Evolutionary conservation across 2,329 filamentous ascomycete genomes (phyloP).

Genomic region (Arachnomyces sp.): DNA sequence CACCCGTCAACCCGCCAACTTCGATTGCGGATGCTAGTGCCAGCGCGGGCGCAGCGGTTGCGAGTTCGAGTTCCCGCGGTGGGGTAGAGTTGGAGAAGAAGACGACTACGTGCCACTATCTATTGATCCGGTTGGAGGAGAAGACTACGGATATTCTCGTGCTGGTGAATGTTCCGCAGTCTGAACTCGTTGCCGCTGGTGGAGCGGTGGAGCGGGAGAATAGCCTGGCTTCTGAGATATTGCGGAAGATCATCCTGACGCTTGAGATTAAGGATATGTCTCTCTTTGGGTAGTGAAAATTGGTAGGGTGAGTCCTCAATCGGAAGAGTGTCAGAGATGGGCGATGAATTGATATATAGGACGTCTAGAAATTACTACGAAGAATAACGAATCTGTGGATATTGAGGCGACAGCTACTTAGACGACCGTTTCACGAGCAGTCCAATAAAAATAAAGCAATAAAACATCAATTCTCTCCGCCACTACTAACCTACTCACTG

Average conservation of each 20-base stretch:
- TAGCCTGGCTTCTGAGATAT: constrained; percentile 32
- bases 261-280: constrained; percentile 76
- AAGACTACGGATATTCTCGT: constrained; percentile 75
- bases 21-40: constrained; percentile 13
- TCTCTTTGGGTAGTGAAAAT: constrained; percentile 48
- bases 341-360: too few relatives aligned
- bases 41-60: constrained; percentile 7
- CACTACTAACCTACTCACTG: too few relatives aligned
- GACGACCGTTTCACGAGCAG: too few relatives aligned
- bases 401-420: too few relatives aligned
- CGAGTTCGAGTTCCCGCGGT: too few relatives aligned
- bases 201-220: constrained; percentile 64
- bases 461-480: too few relatives aligned
- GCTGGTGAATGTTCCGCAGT: constrained; percentile 81
- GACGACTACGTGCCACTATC: constrained; percentile 58
- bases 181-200: constrained; percentile 63
- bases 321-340: too few relatives aligned
- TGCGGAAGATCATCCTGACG: constrained; percentile 54
- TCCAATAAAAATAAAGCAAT: too few relatives aligned
- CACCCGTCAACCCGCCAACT: too few relatives aligned
- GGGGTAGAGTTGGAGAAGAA: constrained; percentile 4
- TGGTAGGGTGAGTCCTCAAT: too few relatives aligned
- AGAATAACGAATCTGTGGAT: too few relatives aligned
- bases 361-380: too few relatives aligned
- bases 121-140: constrained; percentile 67